Conservation (phyloP, 2,329 filamentous ascomycete species). For the Talaromyces sp. region DNA sequence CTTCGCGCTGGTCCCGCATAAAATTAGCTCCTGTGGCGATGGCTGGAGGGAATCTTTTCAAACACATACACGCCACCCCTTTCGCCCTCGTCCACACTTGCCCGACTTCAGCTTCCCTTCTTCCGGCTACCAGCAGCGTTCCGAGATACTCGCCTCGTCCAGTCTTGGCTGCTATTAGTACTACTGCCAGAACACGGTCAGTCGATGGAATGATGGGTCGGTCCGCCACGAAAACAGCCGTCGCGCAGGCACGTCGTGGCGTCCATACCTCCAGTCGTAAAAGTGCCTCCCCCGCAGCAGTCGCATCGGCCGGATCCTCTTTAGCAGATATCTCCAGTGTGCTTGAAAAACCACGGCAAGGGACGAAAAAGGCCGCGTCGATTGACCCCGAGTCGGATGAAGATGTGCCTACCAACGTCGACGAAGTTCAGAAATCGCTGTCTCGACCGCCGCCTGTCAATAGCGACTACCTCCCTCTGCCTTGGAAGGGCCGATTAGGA, state of each 20-base stretch:
- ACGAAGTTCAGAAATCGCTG: constrained; percentile 55
- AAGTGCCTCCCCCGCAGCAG: not conserved
- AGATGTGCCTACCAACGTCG: constrained; percentile 47
- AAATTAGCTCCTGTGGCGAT: constrained; percentile 8
- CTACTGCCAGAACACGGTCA: not conserved
- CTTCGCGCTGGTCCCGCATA: not conserved
- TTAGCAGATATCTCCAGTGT: constrained; percentile 24
- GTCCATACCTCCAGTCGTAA: constrained; percentile 8
- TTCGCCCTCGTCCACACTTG: not conserved
- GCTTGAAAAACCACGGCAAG: constrained; percentile 16
- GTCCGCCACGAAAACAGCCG: constrained; percentile 7
- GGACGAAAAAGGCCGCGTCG: constrained; percentile 17
- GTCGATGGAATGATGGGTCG: constrained; percentile 7
- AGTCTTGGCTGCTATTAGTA: not conserved
- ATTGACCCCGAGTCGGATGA: constrained; percentile 52
- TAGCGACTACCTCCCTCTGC: constrained; percentile 75
- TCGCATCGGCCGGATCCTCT: constrained; percentile 11
- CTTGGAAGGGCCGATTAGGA: constrained; percentile 83
- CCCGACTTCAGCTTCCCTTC: not conserved
- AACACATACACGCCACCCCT: not conserved
- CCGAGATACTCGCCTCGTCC: not conserved
- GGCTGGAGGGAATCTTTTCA: constrained; percentile 2
- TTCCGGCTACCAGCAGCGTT: not conserved
- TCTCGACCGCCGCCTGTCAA: constrained; percentile 71
- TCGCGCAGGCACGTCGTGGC: constrained; percentile 5